Base-by-base conservation (phyloP, 73 alveolate species). In the Diophrys sp. region DNA sequence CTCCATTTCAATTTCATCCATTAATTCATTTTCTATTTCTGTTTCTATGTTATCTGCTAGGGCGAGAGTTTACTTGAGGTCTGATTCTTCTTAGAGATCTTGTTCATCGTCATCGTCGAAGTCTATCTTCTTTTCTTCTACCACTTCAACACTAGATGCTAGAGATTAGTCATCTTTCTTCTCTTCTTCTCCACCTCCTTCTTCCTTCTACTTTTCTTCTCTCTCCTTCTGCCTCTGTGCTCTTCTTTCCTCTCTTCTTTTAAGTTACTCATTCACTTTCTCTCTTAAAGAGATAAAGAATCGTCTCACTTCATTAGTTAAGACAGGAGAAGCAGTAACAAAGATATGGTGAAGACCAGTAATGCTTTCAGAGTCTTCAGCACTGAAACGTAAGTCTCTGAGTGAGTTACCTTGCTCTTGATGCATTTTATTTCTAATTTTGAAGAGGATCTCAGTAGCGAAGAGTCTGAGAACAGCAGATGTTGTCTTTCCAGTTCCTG, bases 401-500 rank as follows among this genome's bases (percentile, higher is more conserved):
- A 44, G 2, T 1, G 29, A 33, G 24, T 2, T 28, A 5, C 8
- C 29, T 0, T 54, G 18, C 1, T 44, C 28, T 23, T 23, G n/a
- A 0, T 25, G 14, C 80, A 31, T 23, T 70, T 33, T 78, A 25
- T 57, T 11, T 73, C 75, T 56, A 23, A 73, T 33, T 73, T 78
- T 66, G 78, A 56, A 90, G 25, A 87, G 33, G 2, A 90, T 28
- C 33, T 87, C 93, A 56, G 85, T 54, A 56, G 97, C 87, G 27
- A 90, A 81, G 76, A 90, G 29, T 67, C 91, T 81, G 26, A 87
- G 69, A 0, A 89, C 75, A 23, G 97, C 80, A 23, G 91, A 70
- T 33, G 97, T 90, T 18, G 97, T 90, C 68, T 90, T 90, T 1
- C 97, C 97, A 8, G 97, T 90, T 23, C 97, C 97, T 14, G 93